phyloP scores from a whole-genome alignment of 805 yeast species.

The Yamadazyma paraphyllophila region DNA sequence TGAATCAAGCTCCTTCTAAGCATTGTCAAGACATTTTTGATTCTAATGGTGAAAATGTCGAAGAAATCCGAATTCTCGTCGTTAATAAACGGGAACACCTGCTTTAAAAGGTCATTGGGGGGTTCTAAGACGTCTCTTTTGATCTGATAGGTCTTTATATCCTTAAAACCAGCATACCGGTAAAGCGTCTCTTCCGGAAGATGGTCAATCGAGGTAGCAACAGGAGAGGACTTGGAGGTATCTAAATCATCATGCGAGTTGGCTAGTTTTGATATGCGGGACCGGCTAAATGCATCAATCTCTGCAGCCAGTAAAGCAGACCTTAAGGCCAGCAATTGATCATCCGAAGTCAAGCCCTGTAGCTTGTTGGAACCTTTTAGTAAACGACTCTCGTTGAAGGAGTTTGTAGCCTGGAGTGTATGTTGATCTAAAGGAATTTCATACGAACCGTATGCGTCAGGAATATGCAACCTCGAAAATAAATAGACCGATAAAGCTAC shows the following conservation, averaged over 20 bases:
- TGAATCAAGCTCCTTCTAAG: constrained; percentile 25
- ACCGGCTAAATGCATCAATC: constrained; percentile 1
- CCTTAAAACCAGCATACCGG: constrained; percentile 23
- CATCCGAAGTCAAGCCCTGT: constrained; percentile 22
- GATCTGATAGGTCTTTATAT: constrained; percentile 17
- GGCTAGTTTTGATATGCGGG: constrained; percentile 1
- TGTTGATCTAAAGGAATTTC: constrained; percentile 13
- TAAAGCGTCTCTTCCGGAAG: constrained; percentile 16
- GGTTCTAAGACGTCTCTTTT: constrained; percentile 22
- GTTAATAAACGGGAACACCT: constrained; percentile 30
- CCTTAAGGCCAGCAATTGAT: constrained; percentile 26
- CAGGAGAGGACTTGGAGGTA: constrained; percentile 8
- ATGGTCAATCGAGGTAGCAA: constrained; percentile 10
- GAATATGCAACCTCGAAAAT: constrained; percentile 28
- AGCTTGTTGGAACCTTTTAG: constrained; percentile 21
- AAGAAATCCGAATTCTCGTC: constrained; percentile 10
- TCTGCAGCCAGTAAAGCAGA: constrained; percentile 19
- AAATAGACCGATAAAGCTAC: constrained; percentile 27
- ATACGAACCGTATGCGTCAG: constrained; percentile 22
- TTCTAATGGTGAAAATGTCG: constrained; percentile 11
- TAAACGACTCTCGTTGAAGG: constrained; percentile 19
- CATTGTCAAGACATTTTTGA: constrained; percentile 16
- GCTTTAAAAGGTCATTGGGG: constrained; percentile 22
- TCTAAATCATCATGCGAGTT: background rate
- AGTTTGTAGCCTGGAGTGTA: constrained; percentile 1